These are phyloP conservation scores for Auricularia heimuer DNA, from an alignment of 768 basidiomycete species.

Conservation along the genomic window DNA sequence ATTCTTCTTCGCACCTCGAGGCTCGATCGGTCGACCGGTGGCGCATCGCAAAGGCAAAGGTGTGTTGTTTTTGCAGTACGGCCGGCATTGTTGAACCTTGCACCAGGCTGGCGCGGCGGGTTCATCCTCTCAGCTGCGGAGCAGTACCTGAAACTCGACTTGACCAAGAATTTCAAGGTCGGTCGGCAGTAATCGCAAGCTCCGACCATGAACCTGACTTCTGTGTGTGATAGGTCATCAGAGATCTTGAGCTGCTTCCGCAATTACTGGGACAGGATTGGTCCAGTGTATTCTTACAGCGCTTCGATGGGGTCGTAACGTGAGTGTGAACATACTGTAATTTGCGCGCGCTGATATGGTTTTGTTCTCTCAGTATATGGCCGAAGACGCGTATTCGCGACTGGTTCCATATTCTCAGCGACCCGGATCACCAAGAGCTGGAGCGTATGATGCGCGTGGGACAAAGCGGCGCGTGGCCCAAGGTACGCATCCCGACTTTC, in stretches of 20 bases:
- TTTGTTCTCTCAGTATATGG: constrained; percentile 48
- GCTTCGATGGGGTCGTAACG: constrained; percentile 85
- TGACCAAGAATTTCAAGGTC: constrained; percentile 93
- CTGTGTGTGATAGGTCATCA: constrained; percentile 50
- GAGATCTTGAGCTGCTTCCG: constrained; percentile 93
- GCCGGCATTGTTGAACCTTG: neutral
- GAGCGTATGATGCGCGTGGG: constrained; percentile 83
- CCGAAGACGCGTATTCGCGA: constrained; percentile 73
- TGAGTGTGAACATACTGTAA: constrained; percentile 28
- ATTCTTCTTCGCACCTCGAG: constrained; percentile 89
- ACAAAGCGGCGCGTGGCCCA: constrained; percentile 92
- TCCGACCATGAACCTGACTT: neutral
- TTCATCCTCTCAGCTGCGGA: constrained; percentile 87
- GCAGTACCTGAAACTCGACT: constrained; percentile 89
- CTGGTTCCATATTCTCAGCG: constrained; percentile 75
- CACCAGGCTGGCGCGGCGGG: constrained; percentile 84
- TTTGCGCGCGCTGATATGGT: neutral
- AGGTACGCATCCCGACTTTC: constrained; percentile 37
- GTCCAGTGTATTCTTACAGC: constrained; percentile 92
- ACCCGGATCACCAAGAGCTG: constrained; percentile 72
- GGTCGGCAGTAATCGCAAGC: neutral
- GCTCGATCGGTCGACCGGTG: constrained; percentile 86
- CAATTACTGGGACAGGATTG: constrained; percentile 89
- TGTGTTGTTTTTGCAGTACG: constrained; percentile 14
- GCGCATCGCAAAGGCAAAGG: constrained; percentile 91